Evolutionary conservation across 1,284 basidiomycete species (phyloP), one percentile per base, ranked within the genome.

Genomic region (Ustilago trichophora): DNA sequence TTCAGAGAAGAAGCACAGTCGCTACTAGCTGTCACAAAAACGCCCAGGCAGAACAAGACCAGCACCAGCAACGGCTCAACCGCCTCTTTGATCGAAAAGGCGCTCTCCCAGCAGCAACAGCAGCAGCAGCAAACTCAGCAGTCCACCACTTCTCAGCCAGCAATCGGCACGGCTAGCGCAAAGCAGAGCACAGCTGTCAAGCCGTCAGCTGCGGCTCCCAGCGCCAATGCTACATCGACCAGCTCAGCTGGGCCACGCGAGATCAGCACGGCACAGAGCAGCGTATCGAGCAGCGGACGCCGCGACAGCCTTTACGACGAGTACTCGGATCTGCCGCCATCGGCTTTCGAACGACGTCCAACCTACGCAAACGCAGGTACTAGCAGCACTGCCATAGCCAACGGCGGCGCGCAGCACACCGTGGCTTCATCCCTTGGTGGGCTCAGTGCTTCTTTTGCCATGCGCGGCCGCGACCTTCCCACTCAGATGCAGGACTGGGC

Each of bases 401-500:
- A 53, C 46, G 41, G 18, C 11, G 34, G 44, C 37, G 51, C 46
- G 16, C 43, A 46, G 5, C 9, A 41, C 15, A 31, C 52, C 4
- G 43, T 56, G 3, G 62, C 73, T 10, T 49, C 63, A 3, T 73
- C 71, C 15, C 55, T 75, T 0, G 58, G 63, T 18, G 66, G 65
- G 6, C 60, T 76, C 10, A 72, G 67, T 37, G 75, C 75, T 2
- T 75, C 73, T 3, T 76, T 76, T 32, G 75, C 75, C 18, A 75
- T 76, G 75, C 59, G 75, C 18, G 75, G 75, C 6, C 59, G 73
- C 18, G 75, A 75, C 4, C 42, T 68, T 6, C 73, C 73, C 6
- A 12, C 59, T 4, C 67, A 71, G 35, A 54, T 73, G 55, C 73
- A 76, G 44, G 75, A 75, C 45, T 75, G 73, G 75, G 63, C 75